These are phyloP conservation scores for Fusarium neocosmosporiellum DNA, from an alignment of 2,329 filamentous ascomycete genomes.

Conservation along the genomic window DNA sequence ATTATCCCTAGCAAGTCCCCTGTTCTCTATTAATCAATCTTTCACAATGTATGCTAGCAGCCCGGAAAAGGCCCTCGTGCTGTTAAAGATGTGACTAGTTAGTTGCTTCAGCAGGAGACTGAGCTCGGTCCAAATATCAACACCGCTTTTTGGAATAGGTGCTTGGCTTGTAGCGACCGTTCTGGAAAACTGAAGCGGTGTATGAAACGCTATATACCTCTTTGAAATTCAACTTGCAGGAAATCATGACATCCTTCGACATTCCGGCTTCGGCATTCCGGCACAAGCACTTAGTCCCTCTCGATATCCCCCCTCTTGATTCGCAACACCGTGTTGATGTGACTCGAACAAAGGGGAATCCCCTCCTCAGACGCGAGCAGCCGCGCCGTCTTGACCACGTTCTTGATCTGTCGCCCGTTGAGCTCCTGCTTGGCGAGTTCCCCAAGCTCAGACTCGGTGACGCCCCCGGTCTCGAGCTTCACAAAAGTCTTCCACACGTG, in stretches of 20 bases:
- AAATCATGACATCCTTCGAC: neutral
- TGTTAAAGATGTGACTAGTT: too few species aligned
- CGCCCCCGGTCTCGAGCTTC: neutral
- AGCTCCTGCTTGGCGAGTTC: slow-evolving; percentile 1
- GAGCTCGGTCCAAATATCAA: too few species aligned
- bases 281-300: neutral
- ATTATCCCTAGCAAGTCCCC: too few species aligned
- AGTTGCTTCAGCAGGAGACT: too few species aligned
- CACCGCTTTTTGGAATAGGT: too few species aligned
- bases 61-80: too few species aligned
- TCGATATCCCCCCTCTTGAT: slow-evolving; percentile 13
- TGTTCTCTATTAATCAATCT: too few species aligned
- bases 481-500: slow-evolving; percentile 20
- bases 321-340: slow-evolving; percentile 1
- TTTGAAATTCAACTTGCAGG: neutral
- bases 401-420: slow-evolving; percentile 27
- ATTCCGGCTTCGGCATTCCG: too few species aligned
- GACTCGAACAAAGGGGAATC: neutral
- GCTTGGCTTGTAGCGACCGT: too few species aligned
- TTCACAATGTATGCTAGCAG: too few species aligned
- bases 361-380: slow-evolving; percentile 3
- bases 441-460: neutral
- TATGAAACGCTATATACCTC: neutral
- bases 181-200: too few species aligned
- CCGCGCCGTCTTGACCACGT: slow-evolving; percentile 16